Percentiles rank a stretch among this genome's conserved stretches.
phyloP scores from a whole-genome alignment of 2,329 filamentous ascomycete species.

The Canariomyces notabilis region DNA sequence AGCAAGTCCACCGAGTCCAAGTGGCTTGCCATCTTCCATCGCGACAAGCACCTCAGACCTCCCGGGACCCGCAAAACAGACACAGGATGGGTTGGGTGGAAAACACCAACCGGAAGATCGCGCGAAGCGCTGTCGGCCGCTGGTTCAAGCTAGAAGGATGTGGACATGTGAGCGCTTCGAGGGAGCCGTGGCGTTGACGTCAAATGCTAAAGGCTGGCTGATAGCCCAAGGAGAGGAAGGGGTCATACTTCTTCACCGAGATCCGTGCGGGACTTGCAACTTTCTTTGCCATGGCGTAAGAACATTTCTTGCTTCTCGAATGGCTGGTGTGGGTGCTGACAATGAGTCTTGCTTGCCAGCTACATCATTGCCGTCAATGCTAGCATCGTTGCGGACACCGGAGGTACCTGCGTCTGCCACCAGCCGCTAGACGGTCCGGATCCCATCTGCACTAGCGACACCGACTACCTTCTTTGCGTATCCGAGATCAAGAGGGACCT shows the following conservation, averaged over 20 bases:
- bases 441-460: constrained; percentile 48
- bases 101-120: constrained; percentile 52
- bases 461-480: constrained; percentile 59
- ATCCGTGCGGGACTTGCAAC: constrained; percentile 77
- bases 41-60: too few relatives aligned
- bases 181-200: not conserved
- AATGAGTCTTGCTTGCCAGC: constrained; percentile 6
- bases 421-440: constrained; percentile 38
- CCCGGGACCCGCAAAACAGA: not conserved
- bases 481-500: constrained; percentile 67
- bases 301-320: constrained; percentile 36
- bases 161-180: constrained; percentile 60
- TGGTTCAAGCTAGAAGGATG: constrained; percentile 79
- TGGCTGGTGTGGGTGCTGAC: not conserved
- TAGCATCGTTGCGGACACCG: constrained; percentile 55
- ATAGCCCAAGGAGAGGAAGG: constrained; percentile 65
- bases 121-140: constrained; percentile 59
- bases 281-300: constrained; percentile 61
- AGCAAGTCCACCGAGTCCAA: not conserved
- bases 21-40: too few relatives aligned
- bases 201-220: constrained; percentile 18
- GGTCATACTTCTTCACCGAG: constrained; percentile 76
- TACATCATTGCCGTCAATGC: constrained; percentile 52
- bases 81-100: constrained; percentile 45
- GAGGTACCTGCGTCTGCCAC: constrained; percentile 72